Evolutionary conservation across 441 rosid genomes (phyloP).

Genomic region (Arabidopsis lyrata): DNA sequence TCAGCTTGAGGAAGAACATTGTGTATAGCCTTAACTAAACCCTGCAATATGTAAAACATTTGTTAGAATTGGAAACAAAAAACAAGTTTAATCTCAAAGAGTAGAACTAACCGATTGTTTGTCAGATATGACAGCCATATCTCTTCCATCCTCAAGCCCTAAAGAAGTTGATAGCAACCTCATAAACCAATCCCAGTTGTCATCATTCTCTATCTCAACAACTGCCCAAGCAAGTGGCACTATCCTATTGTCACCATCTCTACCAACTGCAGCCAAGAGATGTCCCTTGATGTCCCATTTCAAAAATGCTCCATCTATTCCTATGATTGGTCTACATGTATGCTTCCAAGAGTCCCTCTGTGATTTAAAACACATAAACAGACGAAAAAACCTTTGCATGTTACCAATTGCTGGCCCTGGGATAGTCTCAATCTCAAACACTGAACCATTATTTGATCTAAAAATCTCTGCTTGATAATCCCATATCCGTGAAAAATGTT

Average conservation of each 20-base stretch:
- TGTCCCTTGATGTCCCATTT: neutral
- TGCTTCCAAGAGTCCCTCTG: neutral
- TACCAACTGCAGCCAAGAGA: neutral
- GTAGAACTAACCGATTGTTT: neutral
- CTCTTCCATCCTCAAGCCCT: neutral
- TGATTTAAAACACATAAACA: neutral
- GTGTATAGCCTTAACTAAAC: neutral
- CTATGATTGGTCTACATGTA: neutral
- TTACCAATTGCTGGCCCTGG: neutral
- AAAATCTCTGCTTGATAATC: conserved; percentile 8
- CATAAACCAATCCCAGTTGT: neutral
- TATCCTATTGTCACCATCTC: neutral
- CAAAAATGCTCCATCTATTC: neutral
- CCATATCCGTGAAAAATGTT: neutral
- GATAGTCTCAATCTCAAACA: neutral
- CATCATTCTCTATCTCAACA: neutral
- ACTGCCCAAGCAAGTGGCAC: neutral
- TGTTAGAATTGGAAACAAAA: too few relatives aligned
- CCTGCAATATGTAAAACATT: neutral
- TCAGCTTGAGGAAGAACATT: neutral
- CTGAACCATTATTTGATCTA: neutral
- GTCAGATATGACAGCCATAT: neutral
- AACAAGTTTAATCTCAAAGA: too few relatives aligned
- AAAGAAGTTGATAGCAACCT: neutral
- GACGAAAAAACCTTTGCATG: neutral